These are phyloP conservation scores for Trichopus zeylanicus DNA, from an alignment of 116 monocot genomes.

Conservation along the genomic window DNA sequence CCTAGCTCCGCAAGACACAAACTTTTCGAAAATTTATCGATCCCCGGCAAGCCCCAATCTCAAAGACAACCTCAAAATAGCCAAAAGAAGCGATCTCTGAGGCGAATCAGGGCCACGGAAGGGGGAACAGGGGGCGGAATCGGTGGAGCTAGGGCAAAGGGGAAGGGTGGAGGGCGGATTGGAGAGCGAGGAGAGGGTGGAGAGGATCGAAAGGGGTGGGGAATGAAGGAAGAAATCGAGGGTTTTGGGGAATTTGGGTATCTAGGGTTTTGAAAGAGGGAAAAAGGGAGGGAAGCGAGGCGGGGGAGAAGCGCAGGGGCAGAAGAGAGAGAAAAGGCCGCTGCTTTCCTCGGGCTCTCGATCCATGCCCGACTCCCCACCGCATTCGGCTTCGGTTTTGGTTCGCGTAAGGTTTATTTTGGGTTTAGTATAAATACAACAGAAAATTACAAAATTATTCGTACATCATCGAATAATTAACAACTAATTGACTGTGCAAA, in stretches of 20 bases:
- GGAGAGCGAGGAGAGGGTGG: background rate
- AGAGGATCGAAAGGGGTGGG: background rate
- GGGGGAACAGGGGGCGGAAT: background rate
- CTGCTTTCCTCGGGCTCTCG: background rate
- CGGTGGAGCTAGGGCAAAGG: background rate
- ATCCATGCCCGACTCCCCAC: background rate
- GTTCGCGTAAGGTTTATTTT: too few relatives aligned
- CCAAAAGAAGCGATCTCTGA: background rate
- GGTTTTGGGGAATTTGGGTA: background rate
- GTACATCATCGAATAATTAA: too few relatives aligned
- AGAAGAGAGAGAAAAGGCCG: background rate
- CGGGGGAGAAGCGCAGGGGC: background rate
- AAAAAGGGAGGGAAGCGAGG: slow-evolving; percentile 3
- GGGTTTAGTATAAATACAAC: too few relatives aligned
- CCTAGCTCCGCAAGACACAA: background rate
- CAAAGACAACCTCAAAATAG: background rate
- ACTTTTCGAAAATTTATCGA: background rate
- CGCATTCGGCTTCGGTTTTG: background rate
- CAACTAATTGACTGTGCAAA: too few relatives aligned
- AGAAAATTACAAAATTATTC: too few relatives aligned
- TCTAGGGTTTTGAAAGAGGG: slow-evolving; percentile 2
- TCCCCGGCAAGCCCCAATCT: background rate
- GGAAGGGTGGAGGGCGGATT: background rate
- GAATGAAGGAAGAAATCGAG: background rate
- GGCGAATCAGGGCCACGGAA: background rate